These are phyloP conservation scores for Linum tenue DNA, from an alignment of 345 rosid genomes.

Conservation along the genomic window DNA sequence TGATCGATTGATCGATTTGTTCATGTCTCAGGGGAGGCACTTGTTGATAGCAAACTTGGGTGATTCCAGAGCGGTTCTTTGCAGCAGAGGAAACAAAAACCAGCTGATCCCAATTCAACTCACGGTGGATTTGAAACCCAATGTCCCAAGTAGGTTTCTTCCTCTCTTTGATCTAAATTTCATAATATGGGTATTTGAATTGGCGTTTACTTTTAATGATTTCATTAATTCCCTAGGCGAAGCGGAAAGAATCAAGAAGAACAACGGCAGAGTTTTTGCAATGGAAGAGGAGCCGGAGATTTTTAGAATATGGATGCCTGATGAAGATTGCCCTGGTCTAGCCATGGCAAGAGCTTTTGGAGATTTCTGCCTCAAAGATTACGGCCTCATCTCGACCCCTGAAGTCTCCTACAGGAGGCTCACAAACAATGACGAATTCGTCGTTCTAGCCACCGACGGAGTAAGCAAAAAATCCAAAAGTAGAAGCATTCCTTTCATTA, in stretches of 20 bases:
- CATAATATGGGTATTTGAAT: background rate
- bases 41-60: constrained; percentile 79
- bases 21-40: constrained; percentile 55
- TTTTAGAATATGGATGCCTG: constrained; percentile 87
- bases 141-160: constrained; percentile 42
- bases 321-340: constrained; percentile 86
- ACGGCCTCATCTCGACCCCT: constrained; percentile 70
- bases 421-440: constrained; percentile 61
- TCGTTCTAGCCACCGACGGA: constrained; percentile 91
- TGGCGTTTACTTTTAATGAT: background rate
- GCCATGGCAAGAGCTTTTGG: constrained; percentile 98
- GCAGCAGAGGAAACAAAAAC: constrained; percentile 46
- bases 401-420: constrained; percentile 59
- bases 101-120: constrained; percentile 67
- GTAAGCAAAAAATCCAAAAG: constrained; percentile 26
- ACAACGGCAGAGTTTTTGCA: constrained; percentile 77
- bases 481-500: background rate
- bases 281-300: constrained; percentile 74
- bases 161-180: background rate
- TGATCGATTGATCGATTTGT: background rate
- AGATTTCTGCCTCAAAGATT: constrained; percentile 91
- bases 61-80: constrained; percentile 89
- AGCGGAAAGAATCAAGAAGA: constrained; percentile 61
- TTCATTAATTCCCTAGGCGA: constrained; percentile 40
- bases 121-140: constrained; percentile 77